Evolutionary conservation across 2,329 filamentous ascomycete genomes (phyloP), one percentile per base, ranked within the genome.

Genomic region (Hymenoscyphus albidus): DNA sequence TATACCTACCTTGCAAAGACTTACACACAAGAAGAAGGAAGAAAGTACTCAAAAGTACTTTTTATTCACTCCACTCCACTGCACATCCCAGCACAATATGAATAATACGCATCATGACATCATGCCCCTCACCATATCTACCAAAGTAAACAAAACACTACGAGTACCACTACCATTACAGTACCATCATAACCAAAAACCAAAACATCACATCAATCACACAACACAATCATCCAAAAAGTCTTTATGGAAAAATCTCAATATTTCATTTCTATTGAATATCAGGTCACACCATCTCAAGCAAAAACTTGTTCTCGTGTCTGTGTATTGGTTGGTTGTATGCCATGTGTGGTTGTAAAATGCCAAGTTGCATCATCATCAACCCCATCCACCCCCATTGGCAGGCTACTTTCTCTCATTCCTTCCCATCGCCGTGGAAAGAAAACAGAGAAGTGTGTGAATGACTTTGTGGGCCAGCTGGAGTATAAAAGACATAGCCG

Each of bases 211-310:
- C 1, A 35, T 35, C 35, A 35, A 27, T 27, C 35, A 35, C 5
- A 35, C 35, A 35, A 35, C 35, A 35, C 35, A 35, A 35, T 4
- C 35, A 35, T 1, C 4, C 5, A n/a, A 44, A 44, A 44, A 44
- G 42, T 7, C n/a, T n/a, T n/a, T n/a, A 12, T 51, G 44, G 44
- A 51, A 51, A 48, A 51, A 10, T 51, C n/a, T 51, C 44, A 51
- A 51, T 51, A 51, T 51, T 51, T 51, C 18, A 51, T 51, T 51
- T 51, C 44, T 22, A 51, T 51, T 51, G 44, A n/a, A n/a, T 44
- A 35, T 35, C 35, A 27, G 35, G 42, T 44, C 16, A 5, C 42
- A 44, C 42, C 27, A 27, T 44, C 42, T 10, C 35, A 44, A 44
- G 42, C 42, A n/a, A n/a, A n/a, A 6, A 44, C 42, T 16, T 44